Evolutionary conservation across 345 rosid genomes (phyloP), one percentile per base, ranked within the genome.

Genomic region (Kandelia obovata): DNA sequence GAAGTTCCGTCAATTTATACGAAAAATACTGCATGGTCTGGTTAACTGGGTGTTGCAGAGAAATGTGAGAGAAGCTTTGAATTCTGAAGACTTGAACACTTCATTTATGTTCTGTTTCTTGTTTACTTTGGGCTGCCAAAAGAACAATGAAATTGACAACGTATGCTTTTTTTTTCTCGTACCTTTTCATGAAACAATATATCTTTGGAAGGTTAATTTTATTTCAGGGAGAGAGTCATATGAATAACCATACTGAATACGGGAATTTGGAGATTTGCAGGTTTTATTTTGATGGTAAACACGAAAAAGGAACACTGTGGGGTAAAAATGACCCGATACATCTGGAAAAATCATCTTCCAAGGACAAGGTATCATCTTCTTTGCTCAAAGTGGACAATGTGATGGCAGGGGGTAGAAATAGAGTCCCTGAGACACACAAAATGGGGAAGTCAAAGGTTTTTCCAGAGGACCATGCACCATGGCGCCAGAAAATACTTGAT

Each of bases 401-500:
- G 76, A 76, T 78, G 31, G 65, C 75, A 31, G 87, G 89, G 23
- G 80, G 75, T 20, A 84, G 81, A 75, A 75, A 52, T 73, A 85
- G 83, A 75, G 71, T 80, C 60, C 70, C 77, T 15, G 90, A 83
- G 60, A 65, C 80, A 20, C 56, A 74, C 67, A 84, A 82, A 78
- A 39, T 35, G 27, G 83, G 65, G 66, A 81, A 73, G 78, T 71
- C 79, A 39, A 85, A 85, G 75, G 78, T 71, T 5, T 81, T 82
- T 49, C 78, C 75, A 2, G 81, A 77, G 65, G 85, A 76, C 6
- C 81, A 73, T 70, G 70, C 51, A 13, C 81, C 90, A 2, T 89
- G 96, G 96, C 82, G 81, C 81, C 85, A 66, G 67, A 89, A 78
- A 53, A 88, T 91, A 51, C 96, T 91, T 34, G 97, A 91, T 74